Base-by-base conservation (phyloP, 441 rosid genomes). In the Populus hybrid region DNA sequence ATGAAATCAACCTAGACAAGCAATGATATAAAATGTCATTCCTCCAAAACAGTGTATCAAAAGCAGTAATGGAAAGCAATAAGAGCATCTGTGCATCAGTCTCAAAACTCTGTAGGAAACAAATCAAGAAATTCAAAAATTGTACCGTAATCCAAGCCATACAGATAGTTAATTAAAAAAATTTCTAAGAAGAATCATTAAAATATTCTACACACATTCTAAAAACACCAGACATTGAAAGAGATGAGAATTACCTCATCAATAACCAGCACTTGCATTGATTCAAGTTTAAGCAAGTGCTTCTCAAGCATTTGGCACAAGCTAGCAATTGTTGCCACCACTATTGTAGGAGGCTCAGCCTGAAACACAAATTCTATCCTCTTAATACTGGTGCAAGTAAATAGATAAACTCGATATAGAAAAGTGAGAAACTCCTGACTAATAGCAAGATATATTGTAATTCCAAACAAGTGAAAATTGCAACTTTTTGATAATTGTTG, bases 281-380 rank as follows among this genome's bases (percentile, higher is more conserved):
- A 77, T 65, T 92, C 94, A 73, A 93, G 97, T 85, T 88, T 89
- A 77, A 95, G 77, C 69, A 89, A 72, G 38, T 85, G 90, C 81
- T 87, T 95, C 74, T 92, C 97, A 74, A 95, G 88, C 97, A 91
- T 89, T 74, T 86, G 95, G 88, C 93, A 92, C 84, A 88, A 86
- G 80, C 98, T 90, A 79, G 84, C 84, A 42, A 93, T 89, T 9
- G 97, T 95, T 76, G 99, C 97, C 71, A 95, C 98, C 69, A 93
- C 89, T 59, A 93, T 83, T 30, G 85, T 81, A n/a, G 99, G 98
- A 23, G 99, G 97, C 77, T 95, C 99, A 57, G 97, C 98, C 98
- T 93, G 93, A 85, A 79, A 81, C 59, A 78, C 23, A 70, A 23
- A 53, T 6, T 9, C 5, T 7, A 4, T 59, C 46, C 34, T 69